Evolutionary conservation across 169 alveolate species (phyloP), one percentile per base, ranked within the genome.

Genomic region (Hepatocystis sp.): DNA sequence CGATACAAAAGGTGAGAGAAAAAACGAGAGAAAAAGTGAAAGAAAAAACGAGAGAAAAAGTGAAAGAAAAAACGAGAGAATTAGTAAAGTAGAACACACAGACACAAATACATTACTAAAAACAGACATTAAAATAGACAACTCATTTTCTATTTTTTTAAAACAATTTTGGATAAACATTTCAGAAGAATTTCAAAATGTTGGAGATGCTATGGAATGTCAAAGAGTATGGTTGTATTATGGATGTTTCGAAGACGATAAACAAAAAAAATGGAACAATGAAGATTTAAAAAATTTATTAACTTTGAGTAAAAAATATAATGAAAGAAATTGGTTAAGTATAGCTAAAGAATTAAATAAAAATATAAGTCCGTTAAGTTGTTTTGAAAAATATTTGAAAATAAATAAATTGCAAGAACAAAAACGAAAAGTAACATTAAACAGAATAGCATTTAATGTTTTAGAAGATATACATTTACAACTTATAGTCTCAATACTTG

Each of bases 401-500:
- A n/a, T 81, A 51, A 81, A 42, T 19, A 81, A 81, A 81, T 25
- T 81, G 39, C 63, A 81, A 61, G 84, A 63, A 15, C 15, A n/a
- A 23, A 32, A 49, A 21, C 66, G 63, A 34, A 81, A 47, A 23
- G 25, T 21, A 2, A 81, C 17, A 81, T 21, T 63, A 0, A 84
- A 81, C 47, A 81, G 89, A 81, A 61, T 81, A 47, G 89, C 68
- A 15, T 81, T 81, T 56, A 81, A 81, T 47, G 68, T 32, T 44
- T 21, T 81, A 27, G 89, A 81, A 65, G 89, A 81, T 30, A 81
- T 81, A 11, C 89, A 81, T 30, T 34, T 81, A 30, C 89, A 81
- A 28, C 32, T 81, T 11, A 61, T 81, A 36, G 89, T 81, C 3
- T 81, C 89, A 2, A 81, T 81, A 15, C 36, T 81, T 34, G 89